Evolutionary conservation across 176 grass and related monocot genomes (phyloP), one percentile per base, ranked within the genome.

Genomic region (Triticum dicoccoides): DNA sequence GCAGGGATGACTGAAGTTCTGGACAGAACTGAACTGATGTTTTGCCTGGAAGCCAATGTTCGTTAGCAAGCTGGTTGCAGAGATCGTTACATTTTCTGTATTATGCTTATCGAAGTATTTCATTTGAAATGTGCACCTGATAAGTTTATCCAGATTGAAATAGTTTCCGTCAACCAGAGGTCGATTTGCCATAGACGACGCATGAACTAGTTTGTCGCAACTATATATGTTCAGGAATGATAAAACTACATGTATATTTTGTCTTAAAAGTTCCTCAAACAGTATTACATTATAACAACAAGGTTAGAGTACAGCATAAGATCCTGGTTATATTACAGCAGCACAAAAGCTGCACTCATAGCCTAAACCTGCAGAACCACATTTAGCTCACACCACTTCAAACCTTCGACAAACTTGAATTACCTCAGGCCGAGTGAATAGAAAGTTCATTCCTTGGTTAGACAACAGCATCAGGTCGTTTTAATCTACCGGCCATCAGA

Each of bases 331-430:
- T 25, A 76, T 34, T 69, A 70, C 71, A 54, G 64, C 77, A 77
- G 82, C 39, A 65, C 77, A 85, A 54, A 82, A 81, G 82, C 86
- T 56, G 65, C 86, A 82, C 27, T 15, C 34, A 45, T 58, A 44
- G 52, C 38, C 51, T 81, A 21, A 76, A 81, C 51, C 81, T 30
- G 82, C 82, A 38, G 33, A 80, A 80, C 24, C 58, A 89, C 42
- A 47, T 67, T 42, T 65, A 49, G 37, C 82, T 80, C 68, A 69
- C 38, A 33, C 54, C 54, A 79, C 80, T 85, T 65, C 70, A 70
- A 88, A 85, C 86, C 71, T 88, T 82, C 64, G 54, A 88, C 33
- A 82, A 88, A 82, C 72, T 88, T 61, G 18, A 65, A 72, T 82
- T 65, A 82, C 86, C 86, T 91, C 82, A 78, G 82, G 78, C 72